Evolutionary conservation across 352 stramenopile species (phyloP), one percentile per base, ranked within the genome.

Genomic region (Saprolegnia parasitica): DNA sequence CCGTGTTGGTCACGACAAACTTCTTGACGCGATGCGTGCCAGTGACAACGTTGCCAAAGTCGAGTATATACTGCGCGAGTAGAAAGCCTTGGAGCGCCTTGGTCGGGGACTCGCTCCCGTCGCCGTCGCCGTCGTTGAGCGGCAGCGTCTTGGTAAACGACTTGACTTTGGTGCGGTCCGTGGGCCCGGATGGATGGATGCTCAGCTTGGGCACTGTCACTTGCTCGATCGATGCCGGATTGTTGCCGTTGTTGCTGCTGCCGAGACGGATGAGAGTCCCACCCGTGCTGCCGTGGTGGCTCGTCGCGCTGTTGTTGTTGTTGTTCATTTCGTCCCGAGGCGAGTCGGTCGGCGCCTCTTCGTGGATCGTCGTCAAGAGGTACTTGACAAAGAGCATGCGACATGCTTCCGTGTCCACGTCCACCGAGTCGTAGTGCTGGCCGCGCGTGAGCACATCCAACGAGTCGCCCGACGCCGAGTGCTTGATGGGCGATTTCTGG

Each of bases 11-110:
- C 26, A 98, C 83, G 42, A 78, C 84, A 58, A 98, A 98, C 45
- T 89, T 91, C 37, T 93, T 95, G 63, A 97, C 93, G 67, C 92
- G 92, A 65, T 95, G 93, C 9, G 89, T 88, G 5, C 93, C 95
- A 4, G 92, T 67, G 11, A 98, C 89, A 57, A 98, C 89, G 70
- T 98, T 95, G 0, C 93, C 94, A 73, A 98, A 98, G 72, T 98
- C 94, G 26, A 96, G 79, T 0, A 96, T 81, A 70, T 98, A 97
- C 63, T 92, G 81, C 3, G 88, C 96, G 18, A 96, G 65, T 50
- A 97, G 78, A 68, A 97, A 98, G 10, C 79, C 61, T 24, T 60
- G 52, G 4, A 60, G 11, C 4, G 52, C 52, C 11, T 62, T 73
- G 8, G 21, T 72, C 21, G 40, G 39, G 32, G 37, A 21, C 21